A percentile compares a stretch with the other conserved stretches of the same genome.
These are phyloP conservation scores for Termitomyces sp. DNA, from an alignment of 768 basidiomycete genomes.

Conservation along the genomic window DNA sequence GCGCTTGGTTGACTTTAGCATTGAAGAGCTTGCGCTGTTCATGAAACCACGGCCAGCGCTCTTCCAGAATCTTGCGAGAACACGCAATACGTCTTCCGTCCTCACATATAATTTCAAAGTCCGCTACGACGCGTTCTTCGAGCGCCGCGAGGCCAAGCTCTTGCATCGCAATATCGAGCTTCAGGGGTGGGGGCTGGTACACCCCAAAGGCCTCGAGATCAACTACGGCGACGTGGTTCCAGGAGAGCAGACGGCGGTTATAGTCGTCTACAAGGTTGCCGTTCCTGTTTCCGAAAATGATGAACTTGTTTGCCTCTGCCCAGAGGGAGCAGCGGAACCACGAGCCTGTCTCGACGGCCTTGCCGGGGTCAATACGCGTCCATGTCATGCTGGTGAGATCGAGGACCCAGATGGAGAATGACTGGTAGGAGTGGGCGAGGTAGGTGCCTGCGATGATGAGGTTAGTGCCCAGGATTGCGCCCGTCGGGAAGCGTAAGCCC, in stretches of 20 bases:
- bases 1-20: constrained; percentile 46
- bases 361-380: constrained; percentile 86
- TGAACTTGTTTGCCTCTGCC: constrained; percentile 76
- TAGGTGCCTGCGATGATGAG: constrained; percentile 95
- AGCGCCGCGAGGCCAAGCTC: constrained; percentile 80
- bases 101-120: constrained; percentile 91
- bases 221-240: constrained; percentile 88
- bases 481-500: constrained; percentile 93
- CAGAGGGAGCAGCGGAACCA: constrained; percentile 94
- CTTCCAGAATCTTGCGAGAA: constrained; percentile 78
- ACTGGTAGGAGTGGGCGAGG: constrained; percentile 89
- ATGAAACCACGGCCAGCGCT: constrained; percentile 95
- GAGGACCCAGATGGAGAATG: constrained; percentile 95
- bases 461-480: constrained; percentile 84
- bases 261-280: constrained; percentile 91
- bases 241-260: constrained; percentile 83
- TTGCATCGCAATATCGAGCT: constrained; percentile 67
- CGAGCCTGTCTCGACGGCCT: constrained; percentile 79
- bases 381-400: constrained; percentile 80
- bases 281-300: constrained; percentile 86
- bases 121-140: constrained; percentile 75
- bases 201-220: constrained; percentile 95
- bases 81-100: constrained; percentile 82
- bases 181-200: constrained; percentile 76
- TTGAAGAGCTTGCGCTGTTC: constrained; percentile 58